Evolutionary conservation across 2,329 filamentous ascomycete genomes (phyloP).

Genomic region (Dactylellina cionopaga): DNA sequence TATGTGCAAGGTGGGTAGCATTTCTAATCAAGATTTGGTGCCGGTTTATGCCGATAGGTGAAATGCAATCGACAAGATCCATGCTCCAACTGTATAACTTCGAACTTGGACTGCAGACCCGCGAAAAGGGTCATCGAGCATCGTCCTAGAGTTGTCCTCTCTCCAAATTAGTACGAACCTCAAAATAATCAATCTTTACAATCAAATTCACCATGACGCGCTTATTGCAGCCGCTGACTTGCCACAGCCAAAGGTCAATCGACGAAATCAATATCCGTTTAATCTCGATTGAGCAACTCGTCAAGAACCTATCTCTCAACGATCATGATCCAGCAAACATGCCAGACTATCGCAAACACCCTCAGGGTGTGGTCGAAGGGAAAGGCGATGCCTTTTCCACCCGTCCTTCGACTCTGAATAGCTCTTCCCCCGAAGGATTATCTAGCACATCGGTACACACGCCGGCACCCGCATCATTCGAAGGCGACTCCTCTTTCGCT

Average conservation of each 20-base stretch:
- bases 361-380: not conserved
- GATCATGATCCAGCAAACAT: conserved; percentile 16
- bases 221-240: not conserved
- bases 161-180: conserved; percentile 51
- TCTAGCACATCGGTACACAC: conserved; percentile 17
- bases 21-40: not conserved
- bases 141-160: conserved; percentile 48
- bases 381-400: not conserved
- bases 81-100: conserved; percentile 50
- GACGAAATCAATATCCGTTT: conserved; percentile 50
- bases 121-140: conserved; percentile 48
- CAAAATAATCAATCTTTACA: not conserved
- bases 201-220: conserved; percentile 1
- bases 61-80: conserved; percentile 52
- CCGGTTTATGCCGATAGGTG: conserved; percentile 39
- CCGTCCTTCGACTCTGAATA: conserved; percentile 1
- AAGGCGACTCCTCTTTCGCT: conserved; percentile 48
- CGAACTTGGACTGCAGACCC: conserved; percentile 47
- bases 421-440: conserved; percentile 26
- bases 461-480: conserved; percentile 34
- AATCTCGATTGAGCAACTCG: conserved; percentile 45
- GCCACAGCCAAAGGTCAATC: conserved; percentile 41
- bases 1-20: not conserved
- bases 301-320: conserved; percentile 41
- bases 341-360: conserved; percentile 26